phyloP scores from a whole-genome alignment of 2,329 filamentous ascomycete species.

The Fusarium tjaetaba region DNA sequence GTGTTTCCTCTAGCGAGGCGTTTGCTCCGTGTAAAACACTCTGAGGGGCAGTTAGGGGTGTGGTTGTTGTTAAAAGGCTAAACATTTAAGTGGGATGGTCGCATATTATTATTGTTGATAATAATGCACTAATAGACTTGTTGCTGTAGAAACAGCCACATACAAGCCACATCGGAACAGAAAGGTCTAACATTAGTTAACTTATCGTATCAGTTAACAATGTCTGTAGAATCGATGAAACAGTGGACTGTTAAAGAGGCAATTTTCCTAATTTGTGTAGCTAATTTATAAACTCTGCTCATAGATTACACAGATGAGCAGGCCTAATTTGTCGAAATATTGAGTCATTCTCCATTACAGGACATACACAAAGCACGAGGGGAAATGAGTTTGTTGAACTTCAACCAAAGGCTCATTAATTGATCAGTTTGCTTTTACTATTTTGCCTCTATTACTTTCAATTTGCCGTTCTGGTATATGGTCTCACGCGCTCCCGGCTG shows the following conservation, averaged over 20 bases:
- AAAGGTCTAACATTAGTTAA: too few relatives aligned
- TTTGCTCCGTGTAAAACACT: conserved; percentile 18
- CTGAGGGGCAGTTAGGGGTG: conserved; percentile 18
- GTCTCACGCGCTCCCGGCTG: conserved; percentile 35
- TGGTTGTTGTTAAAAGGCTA: conserved; percentile 21
- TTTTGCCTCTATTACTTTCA: conserved; percentile 44
- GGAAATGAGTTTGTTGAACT: conserved; percentile 9
- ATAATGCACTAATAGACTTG: conserved; percentile 9
- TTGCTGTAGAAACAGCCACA: conserved; percentile 43
- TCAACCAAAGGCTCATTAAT: conserved; percentile 35
- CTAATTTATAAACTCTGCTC: too few relatives aligned
- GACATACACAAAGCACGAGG: not conserved
- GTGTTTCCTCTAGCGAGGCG: conserved; percentile 30
- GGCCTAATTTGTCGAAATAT: not conserved
- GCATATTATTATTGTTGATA: conserved; percentile 25
- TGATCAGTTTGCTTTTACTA: conserved; percentile 42
- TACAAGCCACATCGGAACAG: not conserved
- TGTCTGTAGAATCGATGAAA: not conserved
- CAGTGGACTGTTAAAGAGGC: not conserved
- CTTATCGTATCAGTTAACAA: not conserved
- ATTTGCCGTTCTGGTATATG: conserved; percentile 42
- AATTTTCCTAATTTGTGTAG: not conserved
- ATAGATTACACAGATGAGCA: not conserved
- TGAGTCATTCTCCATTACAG: not conserved
- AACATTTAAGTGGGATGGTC: conserved; percentile 10